Percentiles rank a stretch among this genome's conserved stretches.
Conservation (phyloP, 2,329 filamentous ascomycete species). For the Sarocladiaceae sp. region DNA sequence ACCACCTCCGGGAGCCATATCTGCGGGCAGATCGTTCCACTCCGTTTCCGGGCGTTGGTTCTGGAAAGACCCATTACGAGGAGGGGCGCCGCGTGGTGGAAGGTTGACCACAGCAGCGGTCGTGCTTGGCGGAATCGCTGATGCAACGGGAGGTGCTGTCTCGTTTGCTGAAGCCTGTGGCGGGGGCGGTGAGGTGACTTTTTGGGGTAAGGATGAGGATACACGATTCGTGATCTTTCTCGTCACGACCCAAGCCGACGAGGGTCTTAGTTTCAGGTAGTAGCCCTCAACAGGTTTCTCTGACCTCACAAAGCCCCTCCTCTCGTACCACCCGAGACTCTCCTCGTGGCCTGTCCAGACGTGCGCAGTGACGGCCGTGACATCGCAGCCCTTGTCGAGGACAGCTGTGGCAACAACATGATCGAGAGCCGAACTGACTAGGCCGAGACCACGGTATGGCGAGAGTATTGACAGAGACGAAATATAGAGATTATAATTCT, state of each 20-base stretch:
- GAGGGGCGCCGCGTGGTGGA: constrained; percentile 12
- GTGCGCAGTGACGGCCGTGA: constrained; percentile 51
- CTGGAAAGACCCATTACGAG: constrained; percentile 42
- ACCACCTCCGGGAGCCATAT: constrained; percentile 42
- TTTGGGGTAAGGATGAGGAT: constrained; percentile 16
- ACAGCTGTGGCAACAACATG: constrained; percentile 38
- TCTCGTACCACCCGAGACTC: constrained; percentile 55
- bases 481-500: constrained; percentile 50
- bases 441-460: constrained; percentile 54
- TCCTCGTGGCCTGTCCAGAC: constrained; percentile 64
- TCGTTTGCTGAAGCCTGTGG: background rate
- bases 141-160: background rate
- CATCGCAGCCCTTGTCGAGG: constrained; percentile 29
- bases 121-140: constrained; percentile 14
- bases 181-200: constrained; percentile 12
- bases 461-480: constrained; percentile 58
- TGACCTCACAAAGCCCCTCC: constrained; percentile 46
- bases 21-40: constrained; percentile 60
- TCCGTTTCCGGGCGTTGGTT: constrained; percentile 52
- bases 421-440: constrained; percentile 51
- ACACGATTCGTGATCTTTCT: constrained; percentile 31
- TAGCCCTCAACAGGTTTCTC: constrained; percentile 44
- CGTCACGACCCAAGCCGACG: constrained; percentile 54
- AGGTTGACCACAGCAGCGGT: constrained; percentile 27
- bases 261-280: constrained; percentile 55